Percentiles rank a stretch among this genome's conserved stretches.
phyloP scores from a whole-genome alignment of 805 yeast species.

The Spencermartinsiella europaea region DNA sequence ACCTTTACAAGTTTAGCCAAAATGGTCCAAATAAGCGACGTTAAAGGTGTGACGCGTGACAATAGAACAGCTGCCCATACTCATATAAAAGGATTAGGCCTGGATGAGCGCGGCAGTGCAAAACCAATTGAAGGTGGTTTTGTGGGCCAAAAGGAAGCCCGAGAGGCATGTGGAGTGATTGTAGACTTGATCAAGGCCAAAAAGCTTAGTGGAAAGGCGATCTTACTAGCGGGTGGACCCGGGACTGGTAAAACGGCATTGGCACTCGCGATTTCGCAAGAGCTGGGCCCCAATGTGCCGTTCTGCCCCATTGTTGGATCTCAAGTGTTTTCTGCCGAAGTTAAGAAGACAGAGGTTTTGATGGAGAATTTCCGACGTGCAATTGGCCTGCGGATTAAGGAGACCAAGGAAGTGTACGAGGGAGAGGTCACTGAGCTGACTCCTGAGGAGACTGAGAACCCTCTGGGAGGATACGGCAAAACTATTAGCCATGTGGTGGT shows the following conservation, averaged over 20 bases:
- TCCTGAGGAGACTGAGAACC: constrained; percentile 95
- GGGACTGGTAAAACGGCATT: constrained; percentile 98
- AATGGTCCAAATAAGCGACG: constrained; percentile 78
- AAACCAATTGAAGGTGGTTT: constrained; percentile 83
- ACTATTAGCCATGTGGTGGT: constrained; percentile 91
- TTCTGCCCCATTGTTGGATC: constrained; percentile 96
- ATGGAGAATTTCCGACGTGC: constrained; percentile 97
- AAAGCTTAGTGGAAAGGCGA: constrained; percentile 94
- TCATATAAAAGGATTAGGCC: constrained; percentile 90
- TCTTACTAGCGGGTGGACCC: constrained; percentile 93
- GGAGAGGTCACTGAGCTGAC: constrained; percentile 96
- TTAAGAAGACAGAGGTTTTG: constrained; percentile 90
- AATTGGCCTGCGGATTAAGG: constrained; percentile 92
- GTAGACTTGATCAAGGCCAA: constrained; percentile 90
- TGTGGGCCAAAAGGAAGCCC: constrained; percentile 68
- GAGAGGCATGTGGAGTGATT: constrained; percentile 85
- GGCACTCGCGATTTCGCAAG: constrained; percentile 93
- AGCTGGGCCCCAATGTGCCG: constrained; percentile 94
- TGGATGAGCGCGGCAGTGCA: constrained; percentile 85
- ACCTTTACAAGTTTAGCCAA: too few relatives aligned
- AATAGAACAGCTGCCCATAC: constrained; percentile 92
- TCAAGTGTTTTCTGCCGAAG: constrained; percentile 92
- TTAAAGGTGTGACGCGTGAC: constrained; percentile 55
- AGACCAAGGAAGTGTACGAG: constrained; percentile 95
- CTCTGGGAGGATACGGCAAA: constrained; percentile 96